Evolutionary conservation across 768 basidiomycete species (phyloP), one percentile per base, ranked within the genome.

Genomic region (Tubosaeta sp.): DNA sequence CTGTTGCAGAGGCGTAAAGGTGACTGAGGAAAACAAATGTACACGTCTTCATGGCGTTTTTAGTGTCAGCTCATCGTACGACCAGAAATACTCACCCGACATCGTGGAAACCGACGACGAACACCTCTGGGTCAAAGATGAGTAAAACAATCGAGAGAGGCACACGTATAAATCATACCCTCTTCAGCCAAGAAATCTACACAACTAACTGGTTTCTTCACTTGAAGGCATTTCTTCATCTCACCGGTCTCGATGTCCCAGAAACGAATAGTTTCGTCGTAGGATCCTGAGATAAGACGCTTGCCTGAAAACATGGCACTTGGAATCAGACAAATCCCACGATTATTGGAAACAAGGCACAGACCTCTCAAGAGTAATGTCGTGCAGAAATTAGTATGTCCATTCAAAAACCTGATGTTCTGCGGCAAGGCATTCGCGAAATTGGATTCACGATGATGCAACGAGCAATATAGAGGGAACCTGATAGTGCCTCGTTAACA

Each of bases 21-120:
- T 92, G 25, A 91, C 72, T 1, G 88, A 89, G 9, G 88, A 90
- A 73, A 86, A 94, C 16, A 95, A 75, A 58, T 94, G 93, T 0
- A 94, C 90, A 9, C 92, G 88, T 21, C 90, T 90, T 62, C 16
- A 52, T 11, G 34, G 27, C 2, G 16, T 10, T 24, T 9, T 56
- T 16, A 56, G 57, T 32, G 27, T 12, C 27, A 44, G 35, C 14
- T 47, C 35, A 24, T 45, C 38, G 41, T n/a, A 44, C 9, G 12
- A 43, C n/a, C 7, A 38, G n/a, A 42, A 39, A 21, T 13, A 65
- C 83, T 14, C 63, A 88, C 86, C 91, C 92, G 50, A 94, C 86
- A 60, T 94, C 93, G 54, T 94, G 90, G 70, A 93, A 94, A 0
- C 92, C 93, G 30, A 91, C 90, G 13, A 91, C 92, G 51, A 94